Evolutionary conservation across 2,329 filamentous ascomycete genomes (phyloP), one percentile per base, ranked within the genome.

Genomic region (Coniochaeta sp.): DNA sequence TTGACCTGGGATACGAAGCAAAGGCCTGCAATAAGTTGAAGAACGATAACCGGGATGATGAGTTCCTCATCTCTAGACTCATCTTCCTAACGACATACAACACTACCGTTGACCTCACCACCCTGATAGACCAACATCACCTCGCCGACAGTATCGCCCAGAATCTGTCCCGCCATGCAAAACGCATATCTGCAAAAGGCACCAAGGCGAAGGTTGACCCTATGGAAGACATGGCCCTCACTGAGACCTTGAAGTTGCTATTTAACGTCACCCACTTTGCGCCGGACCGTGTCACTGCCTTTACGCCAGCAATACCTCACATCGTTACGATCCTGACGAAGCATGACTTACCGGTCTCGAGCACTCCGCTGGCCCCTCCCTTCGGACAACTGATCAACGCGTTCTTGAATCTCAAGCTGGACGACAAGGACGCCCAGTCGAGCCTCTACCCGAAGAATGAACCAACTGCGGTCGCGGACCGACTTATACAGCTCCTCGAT

Each of bases 241-340:
- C 81, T 9, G 93, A 98, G 72, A 93, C 89, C 0, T 77, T 95
- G 57, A 97, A 96, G 69, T 80, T 98, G 44, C 76, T 96, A 58
- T 98, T 96, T 79, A 97, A 97, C 72, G 80, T 96, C 59, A 89
- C 89, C 1, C 87, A 93, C 67, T 86, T 87, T 68, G 89, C 88
- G 65, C 84, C 86, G 4, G 80, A 87, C 47, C 79, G 88, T 28
- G 74, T 77, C 5, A 71, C 77, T 0, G 74, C 79, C 0, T 96
- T 97, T 69, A 85, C 85, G 1, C 76, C 82, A 24, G 85, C 88
- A 2, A 81, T 96, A 47, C 81, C 86, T 12, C 80, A 86, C 62
- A 83, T 98, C 31, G 78, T 93, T 60, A 82, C 84, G 52, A 82
- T 97, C 19, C 77, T 98, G 33, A 82, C 81, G 64, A 84, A 77